A percentile compares a stretch with the other conserved stretches of the same genome.
Evolutionary conservation across 2,329 filamentous ascomycete species (phyloP).

Genomic region (Clarireedia sp.): DNA sequence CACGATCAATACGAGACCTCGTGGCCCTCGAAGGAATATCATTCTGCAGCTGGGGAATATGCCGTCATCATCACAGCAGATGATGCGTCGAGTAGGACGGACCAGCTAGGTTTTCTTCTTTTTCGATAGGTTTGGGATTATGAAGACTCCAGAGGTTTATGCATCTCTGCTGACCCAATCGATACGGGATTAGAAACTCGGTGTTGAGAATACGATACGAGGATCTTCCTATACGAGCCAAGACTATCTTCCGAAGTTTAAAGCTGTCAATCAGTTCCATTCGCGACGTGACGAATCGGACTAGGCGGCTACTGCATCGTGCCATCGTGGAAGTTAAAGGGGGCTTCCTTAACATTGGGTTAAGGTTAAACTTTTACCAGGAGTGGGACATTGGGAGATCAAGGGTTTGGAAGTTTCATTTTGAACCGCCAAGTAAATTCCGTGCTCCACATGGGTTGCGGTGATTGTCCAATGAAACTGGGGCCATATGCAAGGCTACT

Average conservation of each 20-base stretch:
- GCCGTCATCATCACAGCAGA: not conserved
- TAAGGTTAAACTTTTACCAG: not conserved
- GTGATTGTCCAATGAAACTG: not conserved
- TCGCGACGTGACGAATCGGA: too few relatives aligned
- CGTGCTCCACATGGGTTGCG: not conserved
- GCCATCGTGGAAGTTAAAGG: not conserved
- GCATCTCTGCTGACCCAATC: not conserved
- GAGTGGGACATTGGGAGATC: too few relatives aligned
- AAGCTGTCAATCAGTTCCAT: too few relatives aligned
- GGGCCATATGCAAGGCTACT: conserved; percentile 1
- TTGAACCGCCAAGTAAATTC: too few relatives aligned
- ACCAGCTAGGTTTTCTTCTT: not conserved
- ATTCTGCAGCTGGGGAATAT: not conserved
- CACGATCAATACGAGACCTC: conserved; percentile 2
- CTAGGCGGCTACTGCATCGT: too few relatives aligned
- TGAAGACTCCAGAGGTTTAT: not conserved
- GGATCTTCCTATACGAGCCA: not conserved
- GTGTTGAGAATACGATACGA: not conserved
- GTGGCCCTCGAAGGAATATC: not conserved
- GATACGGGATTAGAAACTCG: not conserved
- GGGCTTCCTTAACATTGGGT: not conserved
- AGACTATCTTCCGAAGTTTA: not conserved
- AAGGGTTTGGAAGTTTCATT: too few relatives aligned
- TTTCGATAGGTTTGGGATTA: not conserved
- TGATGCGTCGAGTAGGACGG: not conserved